Evolutionary conservation across 306 rosid species (phyloP).

Genomic region (Comarum palustre): DNA sequence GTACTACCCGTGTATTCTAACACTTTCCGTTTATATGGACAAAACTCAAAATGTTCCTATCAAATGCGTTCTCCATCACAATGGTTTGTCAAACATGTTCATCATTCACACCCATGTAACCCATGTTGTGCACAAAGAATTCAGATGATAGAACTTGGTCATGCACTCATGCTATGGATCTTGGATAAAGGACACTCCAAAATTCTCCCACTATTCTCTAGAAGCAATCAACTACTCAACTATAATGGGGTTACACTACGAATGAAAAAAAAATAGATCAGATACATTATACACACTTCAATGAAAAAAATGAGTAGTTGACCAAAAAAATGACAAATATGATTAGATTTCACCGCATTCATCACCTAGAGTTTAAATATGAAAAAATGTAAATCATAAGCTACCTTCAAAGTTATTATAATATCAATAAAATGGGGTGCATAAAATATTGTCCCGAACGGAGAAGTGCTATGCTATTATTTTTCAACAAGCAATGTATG

Average conservation of each 20-base stretch:
- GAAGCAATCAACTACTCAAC: neutral
- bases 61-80: too few species aligned
- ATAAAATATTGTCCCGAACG: neutral
- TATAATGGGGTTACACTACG: too few species aligned
- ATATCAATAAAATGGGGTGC: too few species aligned
- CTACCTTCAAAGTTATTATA: neutral
- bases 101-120: slow-evolving; percentile 3
- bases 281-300: too few species aligned
- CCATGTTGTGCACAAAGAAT: neutral
- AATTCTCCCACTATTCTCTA: neutral
- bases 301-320: neutral
- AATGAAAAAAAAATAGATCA: too few species aligned
- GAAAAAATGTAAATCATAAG: neutral
- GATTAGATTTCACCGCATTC: neutral
- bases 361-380: neutral
- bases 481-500: neutral
- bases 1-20: too few species aligned
- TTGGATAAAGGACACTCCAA: neutral
- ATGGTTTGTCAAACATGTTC: neutral
- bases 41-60: too few species aligned
- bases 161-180: neutral
- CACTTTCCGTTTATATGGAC: too few species aligned
- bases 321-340: neutral
- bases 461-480: neutral
- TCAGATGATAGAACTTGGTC: neutral